Evolutionary conservation across 805 yeast species (phyloP).

Genomic region (Wickerhamomyces mucosus): DNA sequence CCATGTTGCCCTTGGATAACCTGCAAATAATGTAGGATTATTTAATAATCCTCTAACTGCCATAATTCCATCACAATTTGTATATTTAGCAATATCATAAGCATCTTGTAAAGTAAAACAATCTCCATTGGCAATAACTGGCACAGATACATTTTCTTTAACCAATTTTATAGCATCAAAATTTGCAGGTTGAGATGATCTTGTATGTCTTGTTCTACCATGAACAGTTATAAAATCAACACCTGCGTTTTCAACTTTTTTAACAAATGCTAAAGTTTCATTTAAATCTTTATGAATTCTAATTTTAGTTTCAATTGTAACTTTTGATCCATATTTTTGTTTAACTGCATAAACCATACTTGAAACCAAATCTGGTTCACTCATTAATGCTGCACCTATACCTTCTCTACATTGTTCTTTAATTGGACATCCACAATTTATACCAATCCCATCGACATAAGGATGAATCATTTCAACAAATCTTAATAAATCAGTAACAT

Average conservation of each 20-base stretch:
- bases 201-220: constrained; percentile 78
- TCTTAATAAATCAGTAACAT: constrained; percentile 68
- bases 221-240: constrained; percentile 93
- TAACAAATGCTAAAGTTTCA: constrained; percentile 67
- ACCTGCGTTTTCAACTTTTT: constrained; percentile 72
- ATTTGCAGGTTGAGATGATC: constrained; percentile 79
- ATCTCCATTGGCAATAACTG: constrained; percentile 98
- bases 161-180: constrained; percentile 70
- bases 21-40: constrained; percentile 85
- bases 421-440: constrained; percentile 97
- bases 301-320: constrained; percentile 88
- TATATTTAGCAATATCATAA: constrained; percentile 44
- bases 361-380: constrained; percentile 69
- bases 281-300: constrained; percentile 71
- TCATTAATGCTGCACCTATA: constrained; percentile 92
- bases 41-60: constrained; percentile 81
- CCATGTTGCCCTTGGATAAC: constrained; percentile 76
- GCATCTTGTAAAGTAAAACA: constrained; percentile 65
- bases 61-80: constrained; percentile 91
- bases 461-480: constrained; percentile 88
- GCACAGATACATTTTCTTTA: constrained; percentile 41
- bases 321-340: constrained; percentile 52
- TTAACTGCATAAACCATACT: constrained; percentile 82
- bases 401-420: constrained; percentile 93
- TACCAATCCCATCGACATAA: constrained; percentile 85